Conservation (phyloP, 2,329 filamentous ascomycete species). For the Chalaropsis thielavioides region DNA sequence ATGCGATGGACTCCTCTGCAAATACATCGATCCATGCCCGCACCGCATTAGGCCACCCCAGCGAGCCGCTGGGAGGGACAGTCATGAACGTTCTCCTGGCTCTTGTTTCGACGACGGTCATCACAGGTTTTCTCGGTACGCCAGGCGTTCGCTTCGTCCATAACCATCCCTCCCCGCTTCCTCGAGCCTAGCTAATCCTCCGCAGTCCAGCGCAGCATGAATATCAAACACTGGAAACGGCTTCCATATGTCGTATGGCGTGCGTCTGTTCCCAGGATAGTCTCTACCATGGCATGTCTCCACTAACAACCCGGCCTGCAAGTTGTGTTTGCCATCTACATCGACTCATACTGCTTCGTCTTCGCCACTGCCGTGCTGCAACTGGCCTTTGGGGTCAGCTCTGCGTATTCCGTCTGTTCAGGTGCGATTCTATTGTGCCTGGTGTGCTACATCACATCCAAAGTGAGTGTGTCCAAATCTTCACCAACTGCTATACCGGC, state of each 20-base stretch:
- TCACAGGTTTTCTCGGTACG: constrained; percentile 28
- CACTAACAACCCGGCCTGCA: neutral
- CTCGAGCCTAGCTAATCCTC: neutral
- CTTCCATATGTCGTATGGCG: constrained; percentile 32
- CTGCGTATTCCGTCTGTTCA: constrained; percentile 36
- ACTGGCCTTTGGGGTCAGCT: constrained; percentile 42
- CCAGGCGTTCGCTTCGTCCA: neutral
- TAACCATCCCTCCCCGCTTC: neutral
- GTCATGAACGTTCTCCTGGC: constrained; percentile 27
- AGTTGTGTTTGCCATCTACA: constrained; percentile 48
- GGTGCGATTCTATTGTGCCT: constrained; percentile 47
- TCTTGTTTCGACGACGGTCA: constrained; percentile 25
- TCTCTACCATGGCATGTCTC: constrained; percentile 6
- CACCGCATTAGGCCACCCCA: constrained; percentile 5
- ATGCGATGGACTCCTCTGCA: neutral
- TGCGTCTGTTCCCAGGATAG: constrained; percentile 21
- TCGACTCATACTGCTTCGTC: constrained; percentile 46
- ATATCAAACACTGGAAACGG: constrained; percentile 17
- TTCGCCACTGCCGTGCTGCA: constrained; percentile 42
- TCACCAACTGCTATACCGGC: neutral
- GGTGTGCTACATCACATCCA: constrained; percentile 47
- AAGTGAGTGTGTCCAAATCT: constrained; percentile 29
- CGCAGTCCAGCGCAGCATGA: constrained; percentile 15
- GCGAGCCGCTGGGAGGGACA: constrained; percentile 24
- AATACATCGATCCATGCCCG: neutral